Evolutionary conservation across 2,329 filamentous ascomycete genomes (phyloP).

Genomic region (Chrysoporthe cubensis): DNA sequence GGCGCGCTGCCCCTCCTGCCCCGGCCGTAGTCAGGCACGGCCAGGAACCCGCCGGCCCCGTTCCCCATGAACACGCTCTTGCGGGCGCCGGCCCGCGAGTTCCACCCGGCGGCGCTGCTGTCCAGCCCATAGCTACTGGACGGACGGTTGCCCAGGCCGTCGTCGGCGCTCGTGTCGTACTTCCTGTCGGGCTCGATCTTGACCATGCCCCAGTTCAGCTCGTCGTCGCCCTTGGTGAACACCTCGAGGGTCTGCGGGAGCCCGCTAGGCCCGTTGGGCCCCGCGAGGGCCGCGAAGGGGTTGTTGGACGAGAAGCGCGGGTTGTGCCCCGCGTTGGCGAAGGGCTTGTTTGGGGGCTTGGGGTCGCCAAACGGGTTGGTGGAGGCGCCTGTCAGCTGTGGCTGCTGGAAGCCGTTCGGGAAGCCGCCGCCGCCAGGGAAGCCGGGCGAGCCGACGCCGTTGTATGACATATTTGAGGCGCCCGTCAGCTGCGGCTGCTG

Average conservation of each 20-base stretch:
- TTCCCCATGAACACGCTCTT: constrained; percentile 59
- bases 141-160: constrained; percentile 44
- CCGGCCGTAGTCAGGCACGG: constrained; percentile 46
- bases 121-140: constrained; percentile 61
- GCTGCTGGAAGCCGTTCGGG: constrained; percentile 20
- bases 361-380: constrained; percentile 7
- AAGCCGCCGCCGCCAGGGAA: constrained; percentile 28
- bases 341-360: constrained; percentile 30
- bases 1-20: constrained; percentile 28
- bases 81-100: constrained; percentile 52
- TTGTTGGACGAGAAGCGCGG: constrained; percentile 64
- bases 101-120: constrained; percentile 58
- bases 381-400: constrained; percentile 6
- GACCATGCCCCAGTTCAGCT: constrained; percentile 62
- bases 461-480: constrained; percentile 28
- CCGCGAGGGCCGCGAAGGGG: constrained; percentile 51
- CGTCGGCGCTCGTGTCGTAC: constrained; percentile 37
- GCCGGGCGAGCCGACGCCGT: constrained; percentile 30
- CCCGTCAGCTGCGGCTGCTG: constrained; percentile 14
- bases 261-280: constrained; percentile 39
- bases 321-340: constrained; percentile 33
- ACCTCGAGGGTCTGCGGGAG: constrained; percentile 61
- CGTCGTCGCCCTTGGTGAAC: constrained; percentile 63
- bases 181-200: constrained; percentile 45
- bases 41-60: constrained; percentile 56